Conservation (phyloP, 495 filamentous ascomycete genomes). For the Penicillium atrosanguineum region DNA sequence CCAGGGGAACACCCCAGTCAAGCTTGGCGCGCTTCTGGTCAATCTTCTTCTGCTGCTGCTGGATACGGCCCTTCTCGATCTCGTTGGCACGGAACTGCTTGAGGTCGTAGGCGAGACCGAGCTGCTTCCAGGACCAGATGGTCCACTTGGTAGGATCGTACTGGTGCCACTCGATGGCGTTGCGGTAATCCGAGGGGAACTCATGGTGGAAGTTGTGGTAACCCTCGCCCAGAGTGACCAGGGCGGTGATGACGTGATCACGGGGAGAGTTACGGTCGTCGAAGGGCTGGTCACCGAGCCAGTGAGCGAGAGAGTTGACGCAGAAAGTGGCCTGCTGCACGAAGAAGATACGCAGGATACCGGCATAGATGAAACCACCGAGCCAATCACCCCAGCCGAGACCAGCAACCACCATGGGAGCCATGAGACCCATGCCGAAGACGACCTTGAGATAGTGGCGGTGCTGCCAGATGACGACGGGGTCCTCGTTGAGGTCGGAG, state of each 20-base stretch:
- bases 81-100: conserved; percentile 98
- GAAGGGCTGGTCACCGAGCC: conserved; percentile 98
- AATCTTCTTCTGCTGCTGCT: conserved; percentile 98
- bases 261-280: conserved; percentile 98
- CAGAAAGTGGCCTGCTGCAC: conserved; percentile 99
- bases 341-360: conserved; percentile 96
- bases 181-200: conserved; percentile 98
- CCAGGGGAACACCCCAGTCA: conserved; percentile 94
- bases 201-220: conserved; percentile 99
- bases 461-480: conserved; percentile 93
- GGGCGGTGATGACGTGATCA: conserved; percentile 92
- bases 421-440: conserved; percentile 78
- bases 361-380: conserved; percentile 91
- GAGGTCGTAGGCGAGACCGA: conserved; percentile 90
- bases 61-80: conserved; percentile 97
- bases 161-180: conserved; percentile 96
- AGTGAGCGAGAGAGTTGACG: conserved; percentile 98
- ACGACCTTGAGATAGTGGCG: conserved; percentile 89
- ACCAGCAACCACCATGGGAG: conserved; percentile 82
- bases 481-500: conserved; percentile 91
- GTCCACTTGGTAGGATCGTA: conserved; percentile 99
- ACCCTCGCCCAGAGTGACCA: conserved; percentile 94
- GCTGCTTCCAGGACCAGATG: conserved; percentile 92
- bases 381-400: conserved; percentile 86
- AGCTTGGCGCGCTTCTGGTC: conserved; percentile 90